These are phyloP conservation scores for Lactarius trivialis DNA, from an alignment of 768 basidiomycete species.

Conservation along the genomic window DNA sequence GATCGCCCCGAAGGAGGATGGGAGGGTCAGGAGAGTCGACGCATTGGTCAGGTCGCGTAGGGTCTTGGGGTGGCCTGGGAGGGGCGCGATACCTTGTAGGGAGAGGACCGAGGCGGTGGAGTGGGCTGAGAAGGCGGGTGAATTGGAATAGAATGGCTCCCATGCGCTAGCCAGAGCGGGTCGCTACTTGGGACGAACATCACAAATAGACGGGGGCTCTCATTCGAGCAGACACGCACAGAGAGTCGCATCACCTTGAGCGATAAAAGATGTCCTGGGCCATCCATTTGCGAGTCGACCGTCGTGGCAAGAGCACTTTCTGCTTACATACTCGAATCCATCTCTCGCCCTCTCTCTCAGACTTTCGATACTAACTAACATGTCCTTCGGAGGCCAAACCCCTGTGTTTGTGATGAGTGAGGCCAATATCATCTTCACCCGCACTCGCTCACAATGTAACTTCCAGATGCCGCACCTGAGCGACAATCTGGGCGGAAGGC, in stretches of 20 bases:
- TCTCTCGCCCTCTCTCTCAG: background rate
- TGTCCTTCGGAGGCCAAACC: slow-evolving; percentile 47
- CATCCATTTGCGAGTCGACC: slow-evolving; percentile 41
- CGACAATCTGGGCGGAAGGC: slow-evolving; percentile 92
- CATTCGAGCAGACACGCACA: slow-evolving; percentile 42
- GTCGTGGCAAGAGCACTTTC: no score
- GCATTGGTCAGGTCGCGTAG: slow-evolving; percentile 75
- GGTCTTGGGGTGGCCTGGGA: slow-evolving; percentile 75
- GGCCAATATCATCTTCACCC: slow-evolving; percentile 20
- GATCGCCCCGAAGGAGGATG: slow-evolving; percentile 77
- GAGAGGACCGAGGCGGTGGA: slow-evolving; percentile 74
- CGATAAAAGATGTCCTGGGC: slow-evolving; percentile 59
- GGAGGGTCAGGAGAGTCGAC: slow-evolving; percentile 73
- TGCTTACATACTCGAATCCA: no score
- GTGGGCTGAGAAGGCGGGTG: slow-evolving; percentile 73
- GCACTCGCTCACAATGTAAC: slow-evolving; percentile 5
- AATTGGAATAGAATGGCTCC: slow-evolving; percentile 84
- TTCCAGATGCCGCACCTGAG: slow-evolving; percentile 84
- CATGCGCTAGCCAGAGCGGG: slow-evolving; percentile 70
- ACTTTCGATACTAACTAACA: slow-evolving; percentile 13
- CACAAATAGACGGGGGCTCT: slow-evolving; percentile 8
- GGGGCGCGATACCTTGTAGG: slow-evolving; percentile 62
- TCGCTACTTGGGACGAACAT: slow-evolving; percentile 40
- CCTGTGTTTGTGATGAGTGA: slow-evolving; percentile 82
- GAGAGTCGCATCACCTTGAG: slow-evolving; percentile 87